phyloP scores from a whole-genome alignment of 371 early-diverging fungal species.

The Mortierella sp. region DNA sequence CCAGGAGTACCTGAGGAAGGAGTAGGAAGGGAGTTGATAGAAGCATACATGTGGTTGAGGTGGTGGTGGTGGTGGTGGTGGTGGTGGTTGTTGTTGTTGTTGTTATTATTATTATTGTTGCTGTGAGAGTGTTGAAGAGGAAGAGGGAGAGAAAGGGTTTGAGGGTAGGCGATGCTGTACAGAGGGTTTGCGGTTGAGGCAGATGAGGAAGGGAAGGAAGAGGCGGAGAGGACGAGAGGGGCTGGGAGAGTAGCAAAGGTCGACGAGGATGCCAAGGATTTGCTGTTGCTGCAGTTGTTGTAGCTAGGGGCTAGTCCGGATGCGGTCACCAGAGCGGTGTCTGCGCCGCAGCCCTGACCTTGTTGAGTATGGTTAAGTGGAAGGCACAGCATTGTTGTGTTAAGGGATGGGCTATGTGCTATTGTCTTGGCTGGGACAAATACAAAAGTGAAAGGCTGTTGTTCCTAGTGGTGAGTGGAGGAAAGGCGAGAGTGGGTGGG shows the following conservation, averaged over 20 bases:
- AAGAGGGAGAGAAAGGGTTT: constrained; percentile 27
- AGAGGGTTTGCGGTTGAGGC: constrained; percentile 29
- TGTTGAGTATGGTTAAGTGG: constrained; percentile 31
- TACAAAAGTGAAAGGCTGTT: neutral
- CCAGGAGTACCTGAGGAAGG: constrained; percentile 41
- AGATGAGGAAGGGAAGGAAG: constrained; percentile 24
- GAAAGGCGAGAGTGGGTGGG: neutral
- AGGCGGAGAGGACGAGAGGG: constrained; percentile 24
- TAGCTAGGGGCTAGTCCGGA: constrained; percentile 5
- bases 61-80: constrained; percentile 36
- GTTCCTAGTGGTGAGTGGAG: neutral
- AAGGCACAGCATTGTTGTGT: constrained; percentile 45
- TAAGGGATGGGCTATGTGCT: neutral
- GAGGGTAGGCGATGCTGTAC: constrained; percentile 42
- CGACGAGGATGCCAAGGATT: constrained; percentile 24
- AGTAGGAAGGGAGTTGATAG: constrained; percentile 44
- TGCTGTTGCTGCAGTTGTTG: constrained; percentile 5
- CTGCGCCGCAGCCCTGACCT: constrained; percentile 28
- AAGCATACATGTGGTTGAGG: constrained; percentile 53
- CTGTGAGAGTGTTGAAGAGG: constrained; percentile 18
- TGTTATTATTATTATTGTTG: no score
- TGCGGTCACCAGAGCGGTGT: constrained; percentile 24
- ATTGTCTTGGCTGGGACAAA: constrained; percentile 15
- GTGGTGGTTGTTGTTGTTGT: constrained; percentile 11
- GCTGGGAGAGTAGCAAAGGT: constrained; percentile 16